Base-by-base conservation (phyloP, 2,329 filamentous ascomycete species). In the Parastagonospora nodorum region DNA sequence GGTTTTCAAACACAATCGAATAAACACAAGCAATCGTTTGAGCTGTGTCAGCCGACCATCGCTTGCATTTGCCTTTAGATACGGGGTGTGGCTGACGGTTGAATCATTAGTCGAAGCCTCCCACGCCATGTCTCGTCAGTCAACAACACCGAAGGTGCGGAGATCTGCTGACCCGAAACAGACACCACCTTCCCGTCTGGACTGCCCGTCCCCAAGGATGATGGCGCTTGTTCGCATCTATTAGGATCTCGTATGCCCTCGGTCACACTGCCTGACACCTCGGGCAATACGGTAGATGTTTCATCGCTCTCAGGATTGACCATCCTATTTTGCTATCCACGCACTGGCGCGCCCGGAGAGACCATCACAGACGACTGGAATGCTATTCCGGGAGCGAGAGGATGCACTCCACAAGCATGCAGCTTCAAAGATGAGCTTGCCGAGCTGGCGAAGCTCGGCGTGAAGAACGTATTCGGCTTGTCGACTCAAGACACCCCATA, bases 381-480 rank as follows among this genome's bases (percentile, higher is more conserved):
- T 58, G 53, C 64, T 12, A 77, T 77, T 45, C 75, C 75, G 4
- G 75, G 77, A 27, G 76, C 76, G 7, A 62, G 75, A 49, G 76
- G 75, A 45, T 78, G 75, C 59, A 57, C 77, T 11, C 74, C 75
- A 5, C 75, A 77, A 64, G 75, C 75, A 11, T 77, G 77, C 60
- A 72, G 71, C 9, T 78, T 78, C 65, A 71, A 73, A 19, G 74
- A 77, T 42, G 55, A 58, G 33, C 53, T 58, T 45, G 41, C 39
- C 40, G 42, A 56, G 40, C 53, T 59, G 42, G 54, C 51, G 41
- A 50, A 50, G 42, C 50, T 57, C 40, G 60, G 57, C 44, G 56
- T 58, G 41, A 50, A 54, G 30, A 60, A 68, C 24, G 63, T 78
- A 28, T 78, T 74, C 50, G 75, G 75, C 24, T 44, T 75, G 14